Conservation (phyloP, 441 rosid genomes). For the Codiaeum variegatum region DNA sequence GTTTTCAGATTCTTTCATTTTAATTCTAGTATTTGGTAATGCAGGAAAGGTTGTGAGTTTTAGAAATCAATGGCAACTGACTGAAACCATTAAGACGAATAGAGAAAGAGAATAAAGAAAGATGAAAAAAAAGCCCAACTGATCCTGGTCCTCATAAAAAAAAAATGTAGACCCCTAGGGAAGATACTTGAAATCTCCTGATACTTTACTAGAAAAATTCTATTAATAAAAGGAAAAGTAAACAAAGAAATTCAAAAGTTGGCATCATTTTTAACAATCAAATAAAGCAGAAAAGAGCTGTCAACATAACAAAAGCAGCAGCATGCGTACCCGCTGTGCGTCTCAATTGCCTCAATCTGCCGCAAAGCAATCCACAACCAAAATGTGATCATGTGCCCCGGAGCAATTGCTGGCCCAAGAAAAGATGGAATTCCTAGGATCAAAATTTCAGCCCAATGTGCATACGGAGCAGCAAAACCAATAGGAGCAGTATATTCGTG, state of each 20-base stretch:
- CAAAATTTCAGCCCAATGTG: constrained; percentile 87
- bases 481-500: constrained; percentile 82
- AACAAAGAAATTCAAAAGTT: constrained; percentile 30
- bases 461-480: constrained; percentile 81
- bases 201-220: constrained; percentile 19
- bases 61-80: constrained; percentile 11
- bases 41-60: constrained; percentile 12
- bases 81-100: constrained; percentile 13
- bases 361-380: constrained; percentile 88
- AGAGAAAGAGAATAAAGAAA: constrained; percentile 16
- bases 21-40: not conserved
- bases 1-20: not conserved
- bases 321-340: constrained; percentile 88
- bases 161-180: constrained; percentile 31
- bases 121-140: constrained; percentile 23
- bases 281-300: constrained; percentile 27
- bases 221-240: constrained; percentile 23
- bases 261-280: constrained; percentile 36
- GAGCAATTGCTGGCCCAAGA: constrained; percentile 87
- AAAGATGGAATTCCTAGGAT: constrained; percentile 84
- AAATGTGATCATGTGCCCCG: constrained; percentile 78
- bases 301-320: constrained; percentile 21
- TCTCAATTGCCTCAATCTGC: constrained; percentile 83
- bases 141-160: constrained; percentile 31
- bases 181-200: constrained; percentile 33